Evolutionary conservation across 108 stramenopile species (phyloP).

Genomic region (Seminavis robusta): DNA sequence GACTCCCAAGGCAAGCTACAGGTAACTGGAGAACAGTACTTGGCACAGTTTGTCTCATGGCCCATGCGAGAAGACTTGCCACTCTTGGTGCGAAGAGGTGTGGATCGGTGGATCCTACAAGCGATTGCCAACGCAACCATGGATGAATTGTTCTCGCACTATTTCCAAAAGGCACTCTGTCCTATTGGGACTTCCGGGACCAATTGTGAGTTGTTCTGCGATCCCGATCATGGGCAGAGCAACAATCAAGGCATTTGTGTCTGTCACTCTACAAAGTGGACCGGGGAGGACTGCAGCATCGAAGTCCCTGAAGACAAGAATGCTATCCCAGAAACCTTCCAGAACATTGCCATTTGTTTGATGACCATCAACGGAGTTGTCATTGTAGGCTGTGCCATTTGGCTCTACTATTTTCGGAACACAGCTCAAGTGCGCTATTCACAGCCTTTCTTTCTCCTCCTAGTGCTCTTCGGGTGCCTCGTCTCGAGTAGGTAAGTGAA

Average conservation of each 20-base stretch:
- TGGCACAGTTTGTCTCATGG: not conserved
- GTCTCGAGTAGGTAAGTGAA: too few species aligned
- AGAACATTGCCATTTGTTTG: constrained; percentile 1
- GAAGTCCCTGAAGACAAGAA: constrained; percentile 4
- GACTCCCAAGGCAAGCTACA: not conserved
- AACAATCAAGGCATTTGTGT: constrained; percentile 5
- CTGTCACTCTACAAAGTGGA: constrained; percentile 8
- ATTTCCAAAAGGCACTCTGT: too few species aligned
- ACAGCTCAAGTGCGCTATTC: too few species aligned
- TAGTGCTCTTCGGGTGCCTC: too few species aligned
- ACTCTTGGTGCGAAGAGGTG: not conserved
- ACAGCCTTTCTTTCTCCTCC: too few species aligned
- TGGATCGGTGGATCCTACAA: constrained; percentile 11
- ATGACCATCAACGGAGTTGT: not conserved
- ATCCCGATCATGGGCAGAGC: constrained; percentile 4
- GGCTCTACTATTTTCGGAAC: constrained; percentile 4
- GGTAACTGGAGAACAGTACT: constrained; percentile 2
- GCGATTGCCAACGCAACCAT: constrained; percentile 2
- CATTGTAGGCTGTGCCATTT: not conserved
- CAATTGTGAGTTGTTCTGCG: constrained; percentile 7
- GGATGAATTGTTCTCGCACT: constrained; percentile 9
- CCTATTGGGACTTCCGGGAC: constrained; percentile 14
- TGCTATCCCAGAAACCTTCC: not conserved
- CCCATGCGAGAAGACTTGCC: constrained; percentile 1
- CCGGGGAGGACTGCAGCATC: constrained; percentile 7